Conservation (phyloP, 2,329 filamentous ascomycete genomes). For the Fusarium xylarioides region DNA sequence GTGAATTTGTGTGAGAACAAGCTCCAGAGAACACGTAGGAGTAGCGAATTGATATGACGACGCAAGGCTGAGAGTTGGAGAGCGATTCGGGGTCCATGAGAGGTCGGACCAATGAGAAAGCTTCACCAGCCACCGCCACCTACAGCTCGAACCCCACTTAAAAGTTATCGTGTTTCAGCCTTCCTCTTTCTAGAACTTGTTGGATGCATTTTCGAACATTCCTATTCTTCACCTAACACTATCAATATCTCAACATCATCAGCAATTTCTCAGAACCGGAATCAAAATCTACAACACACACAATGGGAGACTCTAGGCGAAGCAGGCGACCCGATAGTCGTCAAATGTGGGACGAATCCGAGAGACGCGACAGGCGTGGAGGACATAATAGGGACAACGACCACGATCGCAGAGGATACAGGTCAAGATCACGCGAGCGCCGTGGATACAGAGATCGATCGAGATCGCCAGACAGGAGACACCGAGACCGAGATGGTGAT, state of each 20-base stretch:
- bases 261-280: neutral
- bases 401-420: constrained; percentile 46
- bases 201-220: constrained; percentile 1
- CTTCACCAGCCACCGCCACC: constrained; percentile 38
- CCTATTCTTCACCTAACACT: neutral
- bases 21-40: constrained; percentile 40
- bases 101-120: constrained; percentile 39
- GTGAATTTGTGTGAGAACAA: constrained; percentile 3
- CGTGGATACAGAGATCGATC: constrained; percentile 49
- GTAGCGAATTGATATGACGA: constrained; percentile 23
- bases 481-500: constrained; percentile 52
- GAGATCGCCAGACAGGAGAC: constrained; percentile 48
- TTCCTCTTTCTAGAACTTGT: constrained; percentile 18
- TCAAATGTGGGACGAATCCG: constrained; percentile 68
- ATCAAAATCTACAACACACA: neutral
- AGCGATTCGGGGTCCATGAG: neutral
- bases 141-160: neutral
- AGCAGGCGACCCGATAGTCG: constrained; percentile 60
- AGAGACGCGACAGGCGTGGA: constrained; percentile 50
- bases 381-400: constrained; percentile 44
- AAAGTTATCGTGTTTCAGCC: constrained; percentile 29
- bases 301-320: constrained; percentile 49
- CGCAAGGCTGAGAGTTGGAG: constrained; percentile 40
- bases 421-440: constrained; percentile 49
- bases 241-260: neutral